Evolutionary conservation across 768 basidiomycete species (phyloP), one percentile per base, ranked within the genome.

Genomic region (Agrocybe pediades): DNA sequence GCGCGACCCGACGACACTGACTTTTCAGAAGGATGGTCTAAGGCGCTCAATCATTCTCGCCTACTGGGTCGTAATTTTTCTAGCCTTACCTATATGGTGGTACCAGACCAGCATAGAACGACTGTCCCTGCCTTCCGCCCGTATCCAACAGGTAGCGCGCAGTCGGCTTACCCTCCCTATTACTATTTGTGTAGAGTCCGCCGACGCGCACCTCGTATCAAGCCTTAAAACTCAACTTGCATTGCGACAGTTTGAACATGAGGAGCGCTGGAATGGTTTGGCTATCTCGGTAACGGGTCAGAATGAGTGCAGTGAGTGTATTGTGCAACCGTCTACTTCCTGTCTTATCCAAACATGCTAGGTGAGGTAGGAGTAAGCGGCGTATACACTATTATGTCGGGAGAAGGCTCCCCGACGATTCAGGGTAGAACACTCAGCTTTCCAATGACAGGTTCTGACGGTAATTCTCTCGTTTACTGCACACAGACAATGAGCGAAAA

Each of bases 61-160:
- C 0, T 97, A 95, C 69, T 94, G 94, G 84, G 50, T 80, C 21
- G 71, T 93, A 23, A 79, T 97, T 29, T 58, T 96, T 27, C 71
- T 92, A 6, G 88, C 87, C 1, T 54, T 95, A 17, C 97, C 97
- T 2, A 78, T 92, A 45, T 99, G 97, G 97, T 98, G 94, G 93
- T 79, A 77, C 46, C 87, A 90, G 23, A 98, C 97, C 4, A 90
- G 90, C 58, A 96, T 98, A 24, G 82, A 95, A 64, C 83, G 95
- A 23, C 76, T 90, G 15, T 74, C 87, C 0, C 74, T 97, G 11
- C 92, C 95, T 1, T 72, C 77, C 7, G 68, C 71, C 40, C 79
- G 82, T 19, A 85, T 95, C 27, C 67, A 68, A 36, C 74, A 77
- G 6, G 78, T 86, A 60, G 74, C 80, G 40, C 67, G 71, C 43